Percentiles rank a stretch among this genome's conserved stretches.
These are phyloP conservation scores for Phytophthora pseudosyringae DNA, from an alignment of 352 stramenopile genomes.

Conservation along the genomic window DNA sequence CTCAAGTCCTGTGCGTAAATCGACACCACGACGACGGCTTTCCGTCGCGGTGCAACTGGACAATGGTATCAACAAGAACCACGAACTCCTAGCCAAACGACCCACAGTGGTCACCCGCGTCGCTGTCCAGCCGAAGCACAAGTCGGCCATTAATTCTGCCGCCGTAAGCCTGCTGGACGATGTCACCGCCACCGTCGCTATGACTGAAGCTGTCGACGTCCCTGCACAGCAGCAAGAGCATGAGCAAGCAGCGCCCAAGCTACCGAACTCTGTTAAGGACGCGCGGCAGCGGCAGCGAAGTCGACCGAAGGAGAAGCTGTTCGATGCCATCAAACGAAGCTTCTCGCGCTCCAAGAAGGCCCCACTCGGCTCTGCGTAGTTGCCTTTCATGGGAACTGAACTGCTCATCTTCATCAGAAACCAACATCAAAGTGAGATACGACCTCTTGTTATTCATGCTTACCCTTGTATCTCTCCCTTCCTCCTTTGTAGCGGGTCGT, in stretches of 20 bases:
- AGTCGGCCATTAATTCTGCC: constrained; percentile 1
- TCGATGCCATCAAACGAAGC: constrained; percentile 63
- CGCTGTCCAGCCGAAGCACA: constrained; percentile 33
- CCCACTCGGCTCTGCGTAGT: constrained; percentile 22
- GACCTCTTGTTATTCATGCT: constrained; percentile 23
- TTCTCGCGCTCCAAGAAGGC: constrained; percentile 43
- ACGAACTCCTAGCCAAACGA: constrained; percentile 10
- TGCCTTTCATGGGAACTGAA: not conserved
- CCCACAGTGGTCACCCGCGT: constrained; percentile 14
- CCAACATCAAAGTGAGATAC: constrained; percentile 19
- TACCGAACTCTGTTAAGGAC: constrained; percentile 12
- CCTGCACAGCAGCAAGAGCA: constrained; percentile 17
- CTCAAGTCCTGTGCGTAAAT: constrained; percentile 20
- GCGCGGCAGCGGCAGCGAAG: constrained; percentile 38
- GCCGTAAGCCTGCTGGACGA: not conserved
- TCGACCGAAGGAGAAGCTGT: constrained; percentile 73
- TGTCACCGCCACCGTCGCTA: not conserved
- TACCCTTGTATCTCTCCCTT: constrained; percentile 20
- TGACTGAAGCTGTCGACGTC: not conserved
- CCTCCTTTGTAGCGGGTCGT: constrained; percentile 3
- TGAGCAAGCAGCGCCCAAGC: constrained; percentile 5
- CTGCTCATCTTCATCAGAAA: constrained; percentile 2
- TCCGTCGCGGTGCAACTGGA: constrained; percentile 62
- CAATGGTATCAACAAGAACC: constrained; percentile 42
- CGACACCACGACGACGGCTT: constrained; percentile 58